A percentile compares a stretch with the other conserved stretches of the same genome.
Evolutionary conservation across 2,329 filamentous ascomycete genomes (phyloP).

Genomic region (Fusarium sp.): DNA sequence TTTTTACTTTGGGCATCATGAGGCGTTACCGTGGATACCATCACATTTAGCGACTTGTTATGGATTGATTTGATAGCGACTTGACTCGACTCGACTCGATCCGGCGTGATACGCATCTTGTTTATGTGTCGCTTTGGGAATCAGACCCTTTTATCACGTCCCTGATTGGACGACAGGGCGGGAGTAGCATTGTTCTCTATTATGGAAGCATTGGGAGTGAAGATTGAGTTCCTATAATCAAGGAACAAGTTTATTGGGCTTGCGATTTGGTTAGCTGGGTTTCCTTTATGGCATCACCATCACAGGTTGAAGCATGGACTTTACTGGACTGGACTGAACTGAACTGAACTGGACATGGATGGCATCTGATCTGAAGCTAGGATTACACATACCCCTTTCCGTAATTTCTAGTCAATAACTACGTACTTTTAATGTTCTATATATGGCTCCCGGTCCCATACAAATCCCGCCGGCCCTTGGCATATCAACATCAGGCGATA

Average conservation of each 20-base stretch:
- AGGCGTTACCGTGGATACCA: constrained; percentile 39
- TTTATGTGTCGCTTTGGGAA: constrained; percentile 28
- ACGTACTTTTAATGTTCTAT: constrained; percentile 33
- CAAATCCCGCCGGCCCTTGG: constrained; percentile 3
- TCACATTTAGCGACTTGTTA: constrained; percentile 36
- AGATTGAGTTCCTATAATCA: constrained; percentile 10
- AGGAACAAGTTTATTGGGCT: constrained; percentile 20
- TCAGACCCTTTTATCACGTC: constrained; percentile 13
- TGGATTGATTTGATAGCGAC: constrained; percentile 27
- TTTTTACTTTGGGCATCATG: constrained; percentile 26
- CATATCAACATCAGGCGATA: constrained; percentile 20
- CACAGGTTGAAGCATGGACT: constrained; percentile 12
- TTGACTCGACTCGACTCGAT: constrained; percentile 39
- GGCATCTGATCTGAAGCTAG: constrained; percentile 33
- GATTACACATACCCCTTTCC: constrained; percentile 45
- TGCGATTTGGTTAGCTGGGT: constrained; percentile 11
- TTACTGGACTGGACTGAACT: no score
- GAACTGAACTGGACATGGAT: background rate
- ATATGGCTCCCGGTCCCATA: constrained; percentile 16
- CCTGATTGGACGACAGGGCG: constrained; percentile 5
- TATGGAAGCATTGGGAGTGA: constrained; percentile 12
- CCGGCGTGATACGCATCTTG: constrained; percentile 32
- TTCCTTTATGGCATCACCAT: constrained; percentile 4
- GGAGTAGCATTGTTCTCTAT: constrained; percentile 28
- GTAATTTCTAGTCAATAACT: constrained; percentile 42